Base-by-base conservation (phyloP, 805 yeast genomes). In the Metschnikowia aberdeeniae region DNA sequence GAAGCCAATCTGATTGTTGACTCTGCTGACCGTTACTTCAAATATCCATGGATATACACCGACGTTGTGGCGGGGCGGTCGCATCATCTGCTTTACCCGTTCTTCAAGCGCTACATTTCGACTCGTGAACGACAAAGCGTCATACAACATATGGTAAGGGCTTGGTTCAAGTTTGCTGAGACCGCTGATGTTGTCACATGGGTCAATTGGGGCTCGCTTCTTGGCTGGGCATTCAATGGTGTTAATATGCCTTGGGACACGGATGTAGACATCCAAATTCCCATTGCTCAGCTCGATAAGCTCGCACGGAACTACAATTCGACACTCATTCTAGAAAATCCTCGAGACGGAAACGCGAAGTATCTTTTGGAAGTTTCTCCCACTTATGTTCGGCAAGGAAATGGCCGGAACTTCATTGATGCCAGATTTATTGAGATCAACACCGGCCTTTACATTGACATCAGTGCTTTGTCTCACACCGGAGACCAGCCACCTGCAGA, bases 1-100 rank as follows among this genome's bases (percentile, higher is more conserved):
- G 48, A 55, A 34, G 60, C 70, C 9, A 59, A 49, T 43, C 14
- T 33, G 11, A 29, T 45, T 7, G 61, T 51, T 12, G 61, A 57
- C 36, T 24, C 42, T 28, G 53, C 67, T 8, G 70, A 63, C 50
- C 52, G 64, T 27, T 65, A 56, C 46, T 68, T 68, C 59, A 66
- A 68, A 47, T 68, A 68, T 47, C 71, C 73, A 7, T 68, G 73
- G 73, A 67, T 68, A 27, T 52, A 55, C 36, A 52, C 68, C 36
- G 73, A 68, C 51, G 50, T 68, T 6, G 53, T 64, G 11, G 61
- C 60, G 13, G 72, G 73, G 3, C 59, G 61, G 35, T 57, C 67
- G 11, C 60, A 56, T 45, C 60, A 56, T 34, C 32, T 66, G 22
- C 63, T 68, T 13, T 64, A 61, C 42, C 72, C 72, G 1, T 68